Evolutionary conservation across 2,329 filamentous ascomycete species (phyloP), one percentile per base, ranked within the genome.

Genomic region (Raffaelea albimanens): DNA sequence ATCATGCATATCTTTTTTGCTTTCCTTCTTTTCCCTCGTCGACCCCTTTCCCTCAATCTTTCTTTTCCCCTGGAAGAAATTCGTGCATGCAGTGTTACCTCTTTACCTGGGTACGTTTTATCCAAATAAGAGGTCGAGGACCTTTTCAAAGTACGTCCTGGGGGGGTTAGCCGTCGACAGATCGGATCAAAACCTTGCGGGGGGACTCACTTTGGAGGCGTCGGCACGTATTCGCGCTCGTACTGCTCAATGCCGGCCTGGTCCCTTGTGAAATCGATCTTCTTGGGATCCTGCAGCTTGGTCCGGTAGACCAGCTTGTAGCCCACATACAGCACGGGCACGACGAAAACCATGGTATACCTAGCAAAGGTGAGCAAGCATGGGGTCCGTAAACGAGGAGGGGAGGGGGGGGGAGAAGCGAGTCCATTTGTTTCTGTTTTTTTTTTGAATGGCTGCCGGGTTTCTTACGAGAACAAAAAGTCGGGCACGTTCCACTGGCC

Each of bases 231-330:
- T 20, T 40, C 58, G 5, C 52, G 48, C 56, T 68, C 66, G 46
- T 71, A 70, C 56, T 70, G 68, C 51, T 71, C 68, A 29, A 73
- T 63, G 61, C 85, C 82, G 7, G 75, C 75, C 50, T 85, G 66
- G 49, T 82, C 81, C 33, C 75, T 75, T 5, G 14, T 25, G 40
- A 87, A 61, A 59, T 87, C 82, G 0, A 80, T 72, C 45, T 84
- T 75, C 19, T 72, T 63, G 1, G 78, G 68, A 42, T 66, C 68
- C 45, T 73, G 63, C 50, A 75, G 69, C 53, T 73, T 78, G 0
- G 82, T 85, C 57, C 69, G 72, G 61, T 82, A 78, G 54, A 76
- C 48, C 2, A 84, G 9, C 63, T 88, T 89, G 78, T 82, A 87
- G 5, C 70, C 73, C 3, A 83, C 23, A 57, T 77, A 89, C 10